Conservation (phyloP, 768 basidiomycete genomes). For the Sistotremastrum niveocremeum region DNA sequence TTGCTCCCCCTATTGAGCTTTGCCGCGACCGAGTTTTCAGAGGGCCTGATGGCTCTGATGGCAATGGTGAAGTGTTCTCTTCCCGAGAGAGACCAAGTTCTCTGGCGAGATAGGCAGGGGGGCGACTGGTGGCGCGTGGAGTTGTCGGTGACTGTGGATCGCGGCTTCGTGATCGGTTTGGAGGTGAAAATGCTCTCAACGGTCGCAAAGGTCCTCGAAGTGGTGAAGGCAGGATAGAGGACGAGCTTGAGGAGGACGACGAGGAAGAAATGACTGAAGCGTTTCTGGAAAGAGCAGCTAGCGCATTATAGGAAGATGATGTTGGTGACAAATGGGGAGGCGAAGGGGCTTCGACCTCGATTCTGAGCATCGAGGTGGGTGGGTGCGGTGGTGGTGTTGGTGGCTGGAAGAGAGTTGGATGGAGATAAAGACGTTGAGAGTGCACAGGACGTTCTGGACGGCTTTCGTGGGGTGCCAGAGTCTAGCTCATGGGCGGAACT, state of each 20-base stretch:
- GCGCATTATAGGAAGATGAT: slow-evolving; percentile 10
- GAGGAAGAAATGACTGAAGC: slow-evolving; percentile 58
- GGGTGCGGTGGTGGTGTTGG: background rate
- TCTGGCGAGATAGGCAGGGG: slow-evolving; percentile 45
- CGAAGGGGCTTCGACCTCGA: slow-evolving; percentile 3
- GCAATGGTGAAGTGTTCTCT: slow-evolving; percentile 1
- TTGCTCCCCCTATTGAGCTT: slow-evolving; percentile 28
- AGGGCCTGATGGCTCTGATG: background rate
- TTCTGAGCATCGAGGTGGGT: slow-evolving; percentile 1
- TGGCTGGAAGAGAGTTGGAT: too few relatives aligned
- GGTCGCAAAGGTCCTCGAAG: slow-evolving; percentile 36
- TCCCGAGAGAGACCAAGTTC: slow-evolving; percentile 34
- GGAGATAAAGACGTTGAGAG: too few relatives aligned
- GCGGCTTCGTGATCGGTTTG: slow-evolving; percentile 39
- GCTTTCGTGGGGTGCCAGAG: too few relatives aligned
- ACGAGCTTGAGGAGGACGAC: slow-evolving; percentile 40
- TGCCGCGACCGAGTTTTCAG: slow-evolving; percentile 24
- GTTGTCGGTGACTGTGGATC: slow-evolving; percentile 24
- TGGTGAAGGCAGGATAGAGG: slow-evolving; percentile 21
- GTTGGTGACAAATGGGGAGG: slow-evolving; percentile 2
- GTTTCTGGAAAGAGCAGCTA: slow-evolving; percentile 63
- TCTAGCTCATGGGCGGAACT: too few relatives aligned
- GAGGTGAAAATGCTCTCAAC: slow-evolving; percentile 49
- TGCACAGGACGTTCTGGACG: too few relatives aligned
- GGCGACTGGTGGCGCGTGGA: slow-evolving; percentile 19